A percentile compares a stretch with the other conserved stretches of the same genome.
Evolutionary conservation across 306 rosid genomes (phyloP).

Genomic region (Carpinus viminea): DNA sequence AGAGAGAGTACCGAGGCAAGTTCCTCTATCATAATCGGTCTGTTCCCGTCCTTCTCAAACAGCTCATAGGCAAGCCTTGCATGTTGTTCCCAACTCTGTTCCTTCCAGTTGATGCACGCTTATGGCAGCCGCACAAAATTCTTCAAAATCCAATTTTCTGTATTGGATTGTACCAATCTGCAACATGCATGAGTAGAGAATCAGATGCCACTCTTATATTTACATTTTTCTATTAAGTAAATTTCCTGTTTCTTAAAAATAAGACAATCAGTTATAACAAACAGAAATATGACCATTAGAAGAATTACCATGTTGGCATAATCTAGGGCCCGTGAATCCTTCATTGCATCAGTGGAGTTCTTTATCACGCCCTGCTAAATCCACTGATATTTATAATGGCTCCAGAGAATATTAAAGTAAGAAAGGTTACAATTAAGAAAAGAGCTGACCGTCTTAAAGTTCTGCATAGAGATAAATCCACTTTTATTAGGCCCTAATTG

Average conservation of each 20-base stretch:
- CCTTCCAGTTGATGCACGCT: constrained; percentile 90
- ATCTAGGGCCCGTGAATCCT: constrained; percentile 72
- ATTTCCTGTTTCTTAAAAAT: background rate
- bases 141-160: constrained; percentile 82
- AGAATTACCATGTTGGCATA: constrained; percentile 62
- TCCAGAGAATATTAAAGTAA: constrained; percentile 16
- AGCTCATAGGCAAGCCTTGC: constrained; percentile 81
- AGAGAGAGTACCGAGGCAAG: constrained; percentile 69
- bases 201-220: constrained; percentile 1
- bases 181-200: constrained; percentile 26
- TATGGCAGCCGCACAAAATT: constrained; percentile 81
- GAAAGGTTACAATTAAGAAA: background rate
- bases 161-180: constrained; percentile 82
- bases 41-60: constrained; percentile 86
- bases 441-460: constrained; percentile 71
- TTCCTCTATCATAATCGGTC: constrained; percentile 87
- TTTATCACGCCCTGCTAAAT: constrained; percentile 62
- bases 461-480: constrained; percentile 84
- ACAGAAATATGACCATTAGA: background rate
- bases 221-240: constrained; percentile 14
- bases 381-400: constrained; percentile 24
- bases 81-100: constrained; percentile 75
- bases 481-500: constrained; percentile 72
- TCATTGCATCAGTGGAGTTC: constrained; percentile 72
- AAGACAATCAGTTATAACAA: background rate